These are phyloP conservation scores for Xylariales sp. DNA, from an alignment of 2,329 filamentous ascomycete genomes.

Conservation along the genomic window DNA sequence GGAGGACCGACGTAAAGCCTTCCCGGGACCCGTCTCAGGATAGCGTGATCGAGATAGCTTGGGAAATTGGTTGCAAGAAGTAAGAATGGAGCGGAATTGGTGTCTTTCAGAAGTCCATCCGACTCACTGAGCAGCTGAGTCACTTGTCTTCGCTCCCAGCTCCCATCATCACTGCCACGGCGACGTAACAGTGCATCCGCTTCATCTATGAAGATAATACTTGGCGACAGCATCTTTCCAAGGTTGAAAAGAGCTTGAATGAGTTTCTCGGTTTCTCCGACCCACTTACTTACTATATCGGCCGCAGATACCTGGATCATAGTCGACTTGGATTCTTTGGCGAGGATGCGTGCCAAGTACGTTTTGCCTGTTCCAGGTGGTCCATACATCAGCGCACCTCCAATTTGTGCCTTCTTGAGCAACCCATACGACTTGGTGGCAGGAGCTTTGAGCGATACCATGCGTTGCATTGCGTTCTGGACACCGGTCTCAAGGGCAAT, in stretches of 20 bases:
- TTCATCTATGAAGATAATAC: slow-evolving; percentile 77
- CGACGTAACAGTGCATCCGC: slow-evolving; percentile 72
- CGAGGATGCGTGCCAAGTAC: slow-evolving; percentile 67
- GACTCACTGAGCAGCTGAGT: slow-evolving; percentile 73
- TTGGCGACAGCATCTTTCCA: slow-evolving; percentile 63
- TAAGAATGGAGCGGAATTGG: slow-evolving; percentile 11
- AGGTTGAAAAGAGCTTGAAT: slow-evolving; percentile 69
- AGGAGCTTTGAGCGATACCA: background rate
- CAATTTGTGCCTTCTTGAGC: slow-evolving; percentile 3
- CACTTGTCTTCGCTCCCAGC: slow-evolving; percentile 69
- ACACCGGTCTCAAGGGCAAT: background rate
- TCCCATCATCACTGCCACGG: slow-evolving; percentile 65
- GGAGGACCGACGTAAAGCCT: background rate
- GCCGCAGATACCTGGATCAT: slow-evolving; percentile 81
- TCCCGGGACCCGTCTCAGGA: slow-evolving; percentile 9
- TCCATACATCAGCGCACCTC: slow-evolving; percentile 66
- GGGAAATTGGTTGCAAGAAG: slow-evolving; percentile 11
- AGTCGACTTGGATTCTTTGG: slow-evolving; percentile 70
- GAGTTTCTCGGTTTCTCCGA: slow-evolving; percentile 72
- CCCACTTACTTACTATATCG: slow-evolving; percentile 72
- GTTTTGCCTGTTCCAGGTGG: slow-evolving; percentile 77
- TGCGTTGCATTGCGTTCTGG: background rate
- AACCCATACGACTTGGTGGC: slow-evolving; percentile 1
- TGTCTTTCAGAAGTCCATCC: slow-evolving; percentile 51
- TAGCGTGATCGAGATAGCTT: slow-evolving; percentile 9